Conservation (phyloP, 768 basidiomycete species). For the Lactifluus hygrophoroides region DNA sequence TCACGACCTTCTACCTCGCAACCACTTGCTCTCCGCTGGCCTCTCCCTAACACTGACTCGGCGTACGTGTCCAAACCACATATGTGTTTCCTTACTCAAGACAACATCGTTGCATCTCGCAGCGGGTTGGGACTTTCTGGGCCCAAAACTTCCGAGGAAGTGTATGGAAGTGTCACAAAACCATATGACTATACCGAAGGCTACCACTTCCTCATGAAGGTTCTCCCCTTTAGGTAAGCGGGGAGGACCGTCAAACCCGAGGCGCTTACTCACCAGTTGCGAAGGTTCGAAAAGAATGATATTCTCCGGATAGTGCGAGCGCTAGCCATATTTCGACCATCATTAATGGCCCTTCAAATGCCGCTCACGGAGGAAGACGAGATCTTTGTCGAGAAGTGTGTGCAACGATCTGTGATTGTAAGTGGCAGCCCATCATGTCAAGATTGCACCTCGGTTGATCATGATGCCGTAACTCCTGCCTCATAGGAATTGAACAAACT, state of each 20-base stretch:
- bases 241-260: not conserved
- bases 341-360: conserved; percentile 96
- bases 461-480: not conserved
- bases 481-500: conserved; percentile 89
- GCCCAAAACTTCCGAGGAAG: conserved; percentile 31
- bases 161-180: conserved; percentile 54
- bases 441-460: conserved; percentile 6
- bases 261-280: not conserved
- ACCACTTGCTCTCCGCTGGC: conserved; percentile 19
- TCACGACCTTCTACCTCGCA: conserved; percentile 5
- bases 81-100: conserved; percentile 7
- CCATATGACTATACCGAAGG: conserved; percentile 96
- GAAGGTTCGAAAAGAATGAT: conserved; percentile 92
- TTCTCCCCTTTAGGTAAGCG: conserved; percentile 76
- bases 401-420: conserved; percentile 87
- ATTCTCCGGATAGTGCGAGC: conserved; percentile 91
- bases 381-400: conserved; percentile 91
- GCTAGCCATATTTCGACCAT: conserved; percentile 92
- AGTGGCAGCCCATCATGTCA: conserved; percentile 23
- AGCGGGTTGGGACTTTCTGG: conserved; percentile 15
- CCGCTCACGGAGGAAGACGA: conserved; percentile 94
- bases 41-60: conserved; percentile 14
- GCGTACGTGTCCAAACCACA: conserved; percentile 8
- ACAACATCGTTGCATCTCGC: not conserved
- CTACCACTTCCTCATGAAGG: conserved; percentile 95